A percentile compares a stretch with the other conserved stretches of the same genome.
These are phyloP conservation scores for Colletotrichum eremochloae DNA, from an alignment of 2,329 filamentous ascomycete species.

Conservation along the genomic window DNA sequence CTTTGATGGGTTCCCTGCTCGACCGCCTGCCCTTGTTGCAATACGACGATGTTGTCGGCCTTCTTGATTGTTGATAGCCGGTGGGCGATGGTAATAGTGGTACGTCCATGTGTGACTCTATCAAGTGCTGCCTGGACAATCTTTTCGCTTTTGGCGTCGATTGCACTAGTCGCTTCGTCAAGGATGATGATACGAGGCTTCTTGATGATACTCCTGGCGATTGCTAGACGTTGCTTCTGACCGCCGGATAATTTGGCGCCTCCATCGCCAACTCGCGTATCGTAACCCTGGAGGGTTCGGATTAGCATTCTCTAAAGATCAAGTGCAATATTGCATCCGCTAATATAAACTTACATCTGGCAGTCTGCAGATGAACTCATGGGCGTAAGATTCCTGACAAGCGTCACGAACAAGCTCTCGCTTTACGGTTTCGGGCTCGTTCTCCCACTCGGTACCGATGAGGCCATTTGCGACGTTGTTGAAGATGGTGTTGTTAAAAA, in stretches of 20 bases:
- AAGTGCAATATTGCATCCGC: too few relatives aligned
- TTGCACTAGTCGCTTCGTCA: slow-evolving; percentile 73
- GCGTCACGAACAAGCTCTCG: slow-evolving; percentile 59
- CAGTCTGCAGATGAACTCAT: slow-evolving; percentile 65
- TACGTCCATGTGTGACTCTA: slow-evolving; percentile 40
- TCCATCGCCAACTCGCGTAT: slow-evolving; percentile 69
- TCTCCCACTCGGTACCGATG: slow-evolving; percentile 52
- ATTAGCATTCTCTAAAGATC: background rate
- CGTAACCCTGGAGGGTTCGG: slow-evolving; percentile 56
- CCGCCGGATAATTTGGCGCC: slow-evolving; percentile 73
- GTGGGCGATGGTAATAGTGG: slow-evolving; percentile 47
- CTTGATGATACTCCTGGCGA: slow-evolving; percentile 72
- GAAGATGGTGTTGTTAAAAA: slow-evolving; percentile 67
- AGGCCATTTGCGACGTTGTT: slow-evolving; percentile 64
- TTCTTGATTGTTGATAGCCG: slow-evolving; percentile 49
- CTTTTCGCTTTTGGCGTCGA: slow-evolving; percentile 52
- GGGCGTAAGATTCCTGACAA: slow-evolving; percentile 64
- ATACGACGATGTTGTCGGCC: slow-evolving; percentile 56
- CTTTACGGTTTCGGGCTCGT: slow-evolving; percentile 55
- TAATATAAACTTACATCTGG: slow-evolving; percentile 51
- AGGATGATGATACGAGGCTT: slow-evolving; percentile 72
- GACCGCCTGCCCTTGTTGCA: slow-evolving; percentile 59
- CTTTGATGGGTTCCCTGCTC: slow-evolving; percentile 49
- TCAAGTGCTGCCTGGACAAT: slow-evolving; percentile 54
- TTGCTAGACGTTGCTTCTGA: slow-evolving; percentile 72